phyloP scores from a whole-genome alignment of 345 rosid genomes.

The Garcia nutans region DNA sequence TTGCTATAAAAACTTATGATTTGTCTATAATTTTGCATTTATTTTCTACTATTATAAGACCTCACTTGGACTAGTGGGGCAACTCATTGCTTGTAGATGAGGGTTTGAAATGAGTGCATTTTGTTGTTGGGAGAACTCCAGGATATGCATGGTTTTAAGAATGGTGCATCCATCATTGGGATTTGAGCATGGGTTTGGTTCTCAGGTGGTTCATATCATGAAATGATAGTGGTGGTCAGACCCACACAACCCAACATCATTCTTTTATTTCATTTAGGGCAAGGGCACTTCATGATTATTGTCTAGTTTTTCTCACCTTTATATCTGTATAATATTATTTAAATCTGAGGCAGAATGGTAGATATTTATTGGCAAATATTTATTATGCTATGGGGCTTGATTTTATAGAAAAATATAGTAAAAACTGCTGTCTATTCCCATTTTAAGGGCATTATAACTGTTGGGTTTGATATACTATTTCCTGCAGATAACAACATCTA shows the following conservation, averaged over 20 bases:
- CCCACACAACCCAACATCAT: background rate
- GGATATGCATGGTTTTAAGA: background rate
- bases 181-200: background rate
- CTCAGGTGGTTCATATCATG: background rate
- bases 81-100: background rate
- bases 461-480: background rate
- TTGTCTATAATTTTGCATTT: too few species aligned
- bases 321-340: too few species aligned
- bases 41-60: background rate
- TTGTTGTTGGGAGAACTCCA: background rate
- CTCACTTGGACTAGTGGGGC: background rate
- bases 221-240: background rate
- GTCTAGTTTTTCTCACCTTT: background rate
- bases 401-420: background rate
- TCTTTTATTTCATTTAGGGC: too few species aligned
- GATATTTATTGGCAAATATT: background rate
- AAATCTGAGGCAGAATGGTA: too few species aligned
- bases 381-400: background rate
- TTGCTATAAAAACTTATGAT: background rate
- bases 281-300: background rate
- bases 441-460: slow-evolving; percentile 1
- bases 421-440: background rate
- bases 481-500: slow-evolving; percentile 75
- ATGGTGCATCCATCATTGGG: background rate
- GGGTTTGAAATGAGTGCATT: background rate